Base-by-base conservation (phyloP, 2,329 filamentous ascomycete genomes). In the Diaporthe sp. region DNA sequence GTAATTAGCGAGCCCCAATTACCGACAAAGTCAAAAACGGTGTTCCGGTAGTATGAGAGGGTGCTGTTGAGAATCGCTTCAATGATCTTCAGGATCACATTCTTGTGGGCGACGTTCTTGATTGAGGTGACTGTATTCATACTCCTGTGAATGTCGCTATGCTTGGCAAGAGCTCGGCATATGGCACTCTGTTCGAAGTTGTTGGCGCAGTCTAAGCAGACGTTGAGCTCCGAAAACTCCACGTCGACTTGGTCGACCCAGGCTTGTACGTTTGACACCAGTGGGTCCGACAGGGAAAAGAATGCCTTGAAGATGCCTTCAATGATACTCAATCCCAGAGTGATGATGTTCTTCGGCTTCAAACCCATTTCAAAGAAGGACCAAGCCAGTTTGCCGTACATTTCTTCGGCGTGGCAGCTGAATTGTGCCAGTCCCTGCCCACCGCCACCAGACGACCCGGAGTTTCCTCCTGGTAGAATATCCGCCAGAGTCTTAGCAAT, bases 1-100 rank as follows among this genome's bases (percentile, higher is more conserved):
- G 31, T 58, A n/a, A 58, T 58, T 10, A 58, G 55, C n/a, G 55
- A 58, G 55, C 55, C 55, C 55, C 55, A 58, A 22, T 37, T 58
- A 12, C 55, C 55, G 10, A 58, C 19, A 1, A 37, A 58, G 31
- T 58, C 55, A 9, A 58, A 58, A n/a, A 37, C 31, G 5, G 15
- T 58, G 17, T 22, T 8, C 12, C 55, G 55, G 9, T 58, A 58
- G 31, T 58, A 37, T 22, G 31, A n/a, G 31, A 58, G 17, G 3
- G 55, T 58, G 55, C 55, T 58, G 31, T 58, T 13, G 17, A 58
- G 19, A 13, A 58, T 22, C 3, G 31, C 17, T 6, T 58, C 31
- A 10, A 58, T 37, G 31, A 58, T 37, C 28, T 58, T 19, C 19
- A 58, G 19, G 8, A 58, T 58, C 3, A 58, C 31, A n/a, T 58